Evolutionary conservation across 257 asterid species (phyloP), one percentile per base, ranked within the genome.

Genomic region (Solanum megistacrolobum): DNA sequence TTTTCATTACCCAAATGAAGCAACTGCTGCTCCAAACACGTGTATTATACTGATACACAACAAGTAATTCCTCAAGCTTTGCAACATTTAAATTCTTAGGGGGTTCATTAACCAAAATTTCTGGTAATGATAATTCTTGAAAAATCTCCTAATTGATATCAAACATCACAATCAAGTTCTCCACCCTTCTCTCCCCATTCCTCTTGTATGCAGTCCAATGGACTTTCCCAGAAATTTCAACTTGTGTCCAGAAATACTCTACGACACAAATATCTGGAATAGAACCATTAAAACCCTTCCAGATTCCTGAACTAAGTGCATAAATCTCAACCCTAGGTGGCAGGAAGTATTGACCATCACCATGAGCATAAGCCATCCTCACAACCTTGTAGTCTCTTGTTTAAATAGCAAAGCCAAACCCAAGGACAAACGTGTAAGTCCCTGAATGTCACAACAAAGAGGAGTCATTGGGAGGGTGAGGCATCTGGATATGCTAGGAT

Each of bases 401-500:
- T 75, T 74, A 74, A 16, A 16, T n/a, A 72, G 79, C 90, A 84
- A 25, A 88, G 29, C 72, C 88, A 60, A 84, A 88, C 23, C 90
- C 86, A 73, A 84, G 27, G 7, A 75, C 74, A 31, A 84, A 38
- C 71, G 31, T 88, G 58, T 31, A 35, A 23, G 74, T 41, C 7
- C 68, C 87, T 52, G 23, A 18, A 68, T 35, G 29, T 88, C 72
- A 7, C 21, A 23, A 32, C 43, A 27, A 4, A 87, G 65, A 20
- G 35, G 65, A 12, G 92, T 83, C 88, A 23, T 12, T 6, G 92
- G 89, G 62, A 90, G 48, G 34, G 20, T 84, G 10, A 92, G 14
- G 32, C 83, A 87, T 27, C 90, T 89, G 71, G 72, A 78, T 66
- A 92, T 89, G 46, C 48, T 62, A 12, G 91, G 93, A 85, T 91